Percentiles rank a stretch among this genome's conserved stretches.
phyloP scores from a whole-genome alignment of 257 asterid genomes.

The Jacaranda mimosifolia region DNA sequence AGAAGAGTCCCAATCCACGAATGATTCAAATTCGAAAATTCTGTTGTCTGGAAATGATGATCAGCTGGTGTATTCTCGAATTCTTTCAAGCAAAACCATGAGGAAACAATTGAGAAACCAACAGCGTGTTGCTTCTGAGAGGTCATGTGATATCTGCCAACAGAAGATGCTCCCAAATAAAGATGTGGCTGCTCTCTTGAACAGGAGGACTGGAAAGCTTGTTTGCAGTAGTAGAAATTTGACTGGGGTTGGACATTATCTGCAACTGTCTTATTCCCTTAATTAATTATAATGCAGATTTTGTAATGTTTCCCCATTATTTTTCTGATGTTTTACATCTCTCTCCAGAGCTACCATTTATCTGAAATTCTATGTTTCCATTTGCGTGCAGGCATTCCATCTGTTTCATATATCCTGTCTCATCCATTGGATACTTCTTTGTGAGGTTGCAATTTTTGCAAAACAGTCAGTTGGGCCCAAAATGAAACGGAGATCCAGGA shows the following conservation, averaged over 20 bases:
- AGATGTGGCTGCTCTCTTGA: slow-evolving; percentile 88
- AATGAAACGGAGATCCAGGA: slow-evolving; percentile 57
- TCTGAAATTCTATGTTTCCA: slow-evolving; percentile 10
- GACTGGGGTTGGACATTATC: slow-evolving; percentile 70
- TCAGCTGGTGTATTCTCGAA: slow-evolving; percentile 66
- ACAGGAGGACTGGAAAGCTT: slow-evolving; percentile 81
- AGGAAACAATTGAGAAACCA: slow-evolving; percentile 80
- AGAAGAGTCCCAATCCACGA: slow-evolving; percentile 77
- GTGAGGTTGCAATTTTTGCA: slow-evolving; percentile 69
- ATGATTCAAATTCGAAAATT: slow-evolving; percentile 47
- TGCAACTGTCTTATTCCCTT: slow-evolving; percentile 3
- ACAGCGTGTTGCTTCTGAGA: slow-evolving; percentile 73
- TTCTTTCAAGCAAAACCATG: slow-evolving; percentile 70
- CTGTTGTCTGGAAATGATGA: slow-evolving; percentile 70
- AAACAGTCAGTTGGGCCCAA: slow-evolving; percentile 53
- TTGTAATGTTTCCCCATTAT: not conserved
- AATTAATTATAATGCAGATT: slow-evolving; percentile 5
- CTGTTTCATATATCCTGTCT: slow-evolving; percentile 87
- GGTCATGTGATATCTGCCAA: slow-evolving; percentile 88
- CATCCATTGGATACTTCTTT: slow-evolving; percentile 82
- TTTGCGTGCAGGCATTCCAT: slow-evolving; percentile 82
- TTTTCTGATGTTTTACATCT: slow-evolving; percentile 16
- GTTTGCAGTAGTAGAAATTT: slow-evolving; percentile 91
- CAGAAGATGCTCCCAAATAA: slow-evolving; percentile 85
- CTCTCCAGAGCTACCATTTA: slow-evolving; percentile 4